These are phyloP conservation scores for Hypoxylon lienhwacheense DNA, from an alignment of 495 filamentous ascomycete species.

Conservation along the genomic window DNA sequence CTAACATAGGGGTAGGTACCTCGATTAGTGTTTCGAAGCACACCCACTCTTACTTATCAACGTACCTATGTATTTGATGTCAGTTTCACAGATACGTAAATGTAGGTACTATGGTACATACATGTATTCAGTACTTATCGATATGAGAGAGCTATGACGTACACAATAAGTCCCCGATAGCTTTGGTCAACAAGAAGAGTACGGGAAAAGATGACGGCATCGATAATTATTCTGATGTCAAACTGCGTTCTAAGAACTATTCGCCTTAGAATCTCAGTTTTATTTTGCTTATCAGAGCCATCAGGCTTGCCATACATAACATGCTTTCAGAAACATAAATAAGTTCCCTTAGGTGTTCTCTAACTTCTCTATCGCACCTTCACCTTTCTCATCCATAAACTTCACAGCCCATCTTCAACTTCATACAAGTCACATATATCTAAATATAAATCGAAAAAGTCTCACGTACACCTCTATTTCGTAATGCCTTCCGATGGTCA, in stretches of 20 bases:
- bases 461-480: constrained; percentile 55
- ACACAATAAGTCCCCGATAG: too few relatives aligned
- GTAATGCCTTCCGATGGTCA: constrained; percentile 64
- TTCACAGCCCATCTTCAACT: not conserved
- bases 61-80: not conserved
- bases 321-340: constrained; percentile 11
- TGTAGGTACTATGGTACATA: too few relatives aligned
- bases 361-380: not conserved
- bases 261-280: not conserved
- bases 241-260: constrained; percentile 12
- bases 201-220: constrained; percentile 34
- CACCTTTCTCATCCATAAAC: not conserved
- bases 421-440: not conserved
- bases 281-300: not conserved
- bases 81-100: too few relatives aligned
- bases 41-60: too few relatives aligned
- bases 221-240: constrained; percentile 32
- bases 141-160: constrained; percentile 28
- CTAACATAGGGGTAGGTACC: too few relatives aligned
- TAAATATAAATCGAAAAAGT: not conserved
- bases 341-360: constrained; percentile 5
- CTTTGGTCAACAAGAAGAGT: constrained; percentile 13
- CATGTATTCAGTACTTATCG: constrained; percentile 14
- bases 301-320: constrained; percentile 11
- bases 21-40: too few relatives aligned